phyloP scores from a whole-genome alignment of 768 basidiomycete genomes.

The Leccinum longicurvipes region DNA sequence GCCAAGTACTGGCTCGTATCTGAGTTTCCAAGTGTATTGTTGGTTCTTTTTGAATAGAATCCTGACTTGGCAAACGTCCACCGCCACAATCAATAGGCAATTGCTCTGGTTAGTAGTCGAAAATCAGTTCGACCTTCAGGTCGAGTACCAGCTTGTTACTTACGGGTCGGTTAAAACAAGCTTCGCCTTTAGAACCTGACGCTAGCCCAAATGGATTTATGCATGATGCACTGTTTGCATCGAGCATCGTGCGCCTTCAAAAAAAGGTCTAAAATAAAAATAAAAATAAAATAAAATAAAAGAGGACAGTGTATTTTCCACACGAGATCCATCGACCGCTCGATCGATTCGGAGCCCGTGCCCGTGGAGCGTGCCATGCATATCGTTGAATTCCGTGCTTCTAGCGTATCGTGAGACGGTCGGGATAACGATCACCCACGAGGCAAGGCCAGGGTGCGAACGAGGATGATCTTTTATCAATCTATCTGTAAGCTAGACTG shows the following conservation, averaged over 20 bases:
- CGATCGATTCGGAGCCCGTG: not conserved
- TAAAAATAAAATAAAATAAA: no score
- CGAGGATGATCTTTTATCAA: not conserved
- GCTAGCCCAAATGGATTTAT: not conserved
- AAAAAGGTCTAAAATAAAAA: not conserved
- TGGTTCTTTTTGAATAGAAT: not conserved
- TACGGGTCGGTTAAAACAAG: no score
- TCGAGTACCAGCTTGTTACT: no score
- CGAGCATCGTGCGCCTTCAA: not conserved
- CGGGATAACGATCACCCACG: not conserved
- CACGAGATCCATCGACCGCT: not conserved
- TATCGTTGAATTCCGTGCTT: not conserved
- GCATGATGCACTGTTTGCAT: not conserved
- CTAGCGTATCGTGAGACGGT: not conserved
- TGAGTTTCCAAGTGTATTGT: not conserved
- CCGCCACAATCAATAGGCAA: no score
- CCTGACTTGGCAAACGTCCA: not conserved
- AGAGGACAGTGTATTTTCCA: no score
- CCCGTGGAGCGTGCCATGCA: not conserved
- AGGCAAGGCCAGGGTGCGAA: not conserved
- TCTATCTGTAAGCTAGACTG: no score
- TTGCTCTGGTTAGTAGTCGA: not conserved
- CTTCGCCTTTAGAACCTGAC: no score
- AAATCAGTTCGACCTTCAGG: no score
- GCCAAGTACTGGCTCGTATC: not conserved